Percentiles rank a stretch among this genome's conserved stretches.
phyloP scores from a whole-genome alignment of 169 alveolate genomes.

The Plasmodium blacklocki region DNA sequence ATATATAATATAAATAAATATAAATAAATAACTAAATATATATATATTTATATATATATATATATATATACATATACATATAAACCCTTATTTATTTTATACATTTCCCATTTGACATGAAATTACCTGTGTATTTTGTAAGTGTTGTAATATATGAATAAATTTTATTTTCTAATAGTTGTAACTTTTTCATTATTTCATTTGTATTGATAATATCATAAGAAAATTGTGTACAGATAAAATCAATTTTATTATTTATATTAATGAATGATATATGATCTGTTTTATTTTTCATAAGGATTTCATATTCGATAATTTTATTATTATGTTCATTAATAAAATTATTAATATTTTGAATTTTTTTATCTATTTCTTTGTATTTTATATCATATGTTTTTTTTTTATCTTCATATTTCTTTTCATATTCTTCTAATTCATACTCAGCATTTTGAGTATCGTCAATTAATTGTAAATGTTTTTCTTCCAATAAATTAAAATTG shows the following conservation, averaged over 20 bases:
- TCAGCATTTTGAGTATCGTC: conserved; percentile 73
- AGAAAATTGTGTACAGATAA: conserved; percentile 46
- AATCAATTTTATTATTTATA: conserved; percentile 64
- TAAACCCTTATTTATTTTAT: neutral
- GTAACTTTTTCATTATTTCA: conserved; percentile 68
- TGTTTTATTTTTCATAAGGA: conserved; percentile 18
- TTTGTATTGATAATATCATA: conserved; percentile 50
- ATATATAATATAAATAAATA: neutral
- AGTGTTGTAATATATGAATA: conserved; percentile 61
- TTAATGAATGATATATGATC: conserved; percentile 44
- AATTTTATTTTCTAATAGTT: conserved; percentile 58
- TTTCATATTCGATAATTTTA: conserved; percentile 34
- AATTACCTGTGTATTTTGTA: conserved; percentile 59
- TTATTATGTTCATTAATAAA: conserved; percentile 35
- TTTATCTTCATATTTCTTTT: conserved; percentile 45
- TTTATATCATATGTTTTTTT: conserved; percentile 17
- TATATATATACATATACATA: neutral
- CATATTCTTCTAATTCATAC: conserved; percentile 61
- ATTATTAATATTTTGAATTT: conserved; percentile 20
- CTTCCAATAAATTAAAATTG: conserved; percentile 61
- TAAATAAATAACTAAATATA: neutral
- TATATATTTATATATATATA: neutral
- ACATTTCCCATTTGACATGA: neutral
- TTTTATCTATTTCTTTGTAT: conserved; percentile 41
- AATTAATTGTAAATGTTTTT: conserved; percentile 57